Conservation (phyloP, 768 basidiomycete species). For the Gyrodon lividus region DNA sequence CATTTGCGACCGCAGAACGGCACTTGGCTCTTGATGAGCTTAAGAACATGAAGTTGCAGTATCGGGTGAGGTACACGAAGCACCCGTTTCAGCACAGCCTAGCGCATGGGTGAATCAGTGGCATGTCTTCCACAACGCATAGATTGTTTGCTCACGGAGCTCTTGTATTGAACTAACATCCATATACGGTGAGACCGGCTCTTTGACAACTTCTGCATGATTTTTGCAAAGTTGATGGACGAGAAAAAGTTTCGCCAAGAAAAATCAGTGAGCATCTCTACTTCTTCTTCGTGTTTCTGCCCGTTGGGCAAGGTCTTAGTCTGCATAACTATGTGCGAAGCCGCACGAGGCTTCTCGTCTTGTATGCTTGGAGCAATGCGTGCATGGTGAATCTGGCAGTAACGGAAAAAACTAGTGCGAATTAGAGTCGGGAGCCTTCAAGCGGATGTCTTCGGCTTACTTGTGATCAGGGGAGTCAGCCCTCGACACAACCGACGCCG, state of each 20-base stretch:
- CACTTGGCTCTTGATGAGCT: constrained; percentile 98
- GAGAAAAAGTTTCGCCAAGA: constrained; percentile 99
- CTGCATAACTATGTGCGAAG: constrained; percentile 59
- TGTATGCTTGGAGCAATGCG: constrained; percentile 58
- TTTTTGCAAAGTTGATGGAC: constrained; percentile 94
- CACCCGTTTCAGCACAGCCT: constrained; percentile 96
- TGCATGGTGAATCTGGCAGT: constrained; percentile 79
- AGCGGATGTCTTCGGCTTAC: constrained; percentile 39
- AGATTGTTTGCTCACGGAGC: constrained; percentile 63
- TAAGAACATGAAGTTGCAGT: constrained; percentile 91
- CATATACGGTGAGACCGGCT: constrained; percentile 91
- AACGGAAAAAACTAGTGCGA: constrained; percentile 85
- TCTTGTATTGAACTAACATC: constrained; percentile 97
- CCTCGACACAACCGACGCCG: constrained; percentile 78
- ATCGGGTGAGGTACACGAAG: constrained; percentile 91
- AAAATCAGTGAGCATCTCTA: constrained; percentile 91
- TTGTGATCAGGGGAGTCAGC: constrained; percentile 87
- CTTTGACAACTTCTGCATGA: constrained; percentile 97
- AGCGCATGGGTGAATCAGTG: constrained; percentile 19
- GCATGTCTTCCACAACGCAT: background rate
- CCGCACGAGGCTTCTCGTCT: constrained; percentile 61
- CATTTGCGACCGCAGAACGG: constrained; percentile 98
- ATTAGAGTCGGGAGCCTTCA: constrained; percentile 7
- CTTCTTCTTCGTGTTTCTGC: constrained; percentile 76
- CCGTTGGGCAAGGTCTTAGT: constrained; percentile 66